phyloP scores from a whole-genome alignment of 768 basidiomycete species.

The Tylopilus balloui region DNA sequence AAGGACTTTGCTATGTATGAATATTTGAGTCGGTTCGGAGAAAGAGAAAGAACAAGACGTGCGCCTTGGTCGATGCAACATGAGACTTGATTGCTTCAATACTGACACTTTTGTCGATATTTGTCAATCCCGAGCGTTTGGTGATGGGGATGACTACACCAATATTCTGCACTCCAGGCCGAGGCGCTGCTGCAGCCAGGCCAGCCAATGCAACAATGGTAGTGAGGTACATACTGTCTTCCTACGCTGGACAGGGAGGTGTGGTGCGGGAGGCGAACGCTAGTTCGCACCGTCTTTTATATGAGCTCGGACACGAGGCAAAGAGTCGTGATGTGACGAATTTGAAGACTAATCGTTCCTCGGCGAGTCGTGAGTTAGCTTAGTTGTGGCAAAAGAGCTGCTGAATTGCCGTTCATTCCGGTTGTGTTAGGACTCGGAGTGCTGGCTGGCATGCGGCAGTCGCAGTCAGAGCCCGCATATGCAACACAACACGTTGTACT shows the following conservation, averaged over 20 bases:
- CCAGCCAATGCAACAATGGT: conserved; percentile 1
- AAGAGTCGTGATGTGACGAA: neutral
- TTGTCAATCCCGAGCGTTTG: conserved; percentile 2
- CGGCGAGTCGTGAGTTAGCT: too few species aligned
- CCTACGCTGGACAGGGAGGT: neutral
- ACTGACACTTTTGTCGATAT: neutral
- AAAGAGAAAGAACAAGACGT: neutral
- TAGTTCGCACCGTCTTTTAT: neutral
- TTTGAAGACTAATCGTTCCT: too few species aligned
- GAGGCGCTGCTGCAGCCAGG: conserved; percentile 5
- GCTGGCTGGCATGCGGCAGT: neutral
- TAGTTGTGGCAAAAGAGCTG: neutral
- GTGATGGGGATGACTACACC: conserved; percentile 2
- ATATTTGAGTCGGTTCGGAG: neutral
- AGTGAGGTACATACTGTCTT: neutral
- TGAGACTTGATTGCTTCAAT: conserved; percentile 5
- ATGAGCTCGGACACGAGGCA: neutral
- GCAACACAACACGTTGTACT: too few species aligned
- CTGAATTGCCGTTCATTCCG: neutral
- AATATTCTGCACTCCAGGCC: neutral
- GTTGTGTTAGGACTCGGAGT: neutral
- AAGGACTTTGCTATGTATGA: neutral
- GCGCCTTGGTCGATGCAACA: conserved; percentile 1
- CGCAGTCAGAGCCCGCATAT: too few species aligned
- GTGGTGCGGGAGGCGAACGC: neutral